Evolutionary conservation across 176 grass and related monocot genomes (phyloP).

Genomic region (Eragrostis nindensis): DNA sequence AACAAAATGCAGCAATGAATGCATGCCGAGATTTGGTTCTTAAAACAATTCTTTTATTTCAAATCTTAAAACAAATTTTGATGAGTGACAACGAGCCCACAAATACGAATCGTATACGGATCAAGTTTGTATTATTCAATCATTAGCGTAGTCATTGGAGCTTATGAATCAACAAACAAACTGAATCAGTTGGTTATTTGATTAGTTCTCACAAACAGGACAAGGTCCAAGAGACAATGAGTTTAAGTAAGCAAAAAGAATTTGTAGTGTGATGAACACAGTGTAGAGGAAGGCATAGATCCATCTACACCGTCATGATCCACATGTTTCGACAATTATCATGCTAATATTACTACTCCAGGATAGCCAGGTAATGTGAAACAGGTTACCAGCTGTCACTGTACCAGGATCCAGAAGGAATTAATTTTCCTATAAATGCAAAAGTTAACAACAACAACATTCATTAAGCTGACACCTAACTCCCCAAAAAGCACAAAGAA

Average conservation of each 20-base stretch:
- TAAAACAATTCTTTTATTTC: not conserved
- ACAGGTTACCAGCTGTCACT: not conserved
- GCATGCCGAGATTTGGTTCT: not conserved
- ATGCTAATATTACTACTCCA: not conserved
- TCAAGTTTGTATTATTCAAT: not conserved
- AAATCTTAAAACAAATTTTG: no score
- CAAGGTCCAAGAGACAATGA: not conserved
- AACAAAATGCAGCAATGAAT: not conserved
- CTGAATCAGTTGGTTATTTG: not conserved
- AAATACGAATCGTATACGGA: not conserved
- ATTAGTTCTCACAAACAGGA: not conserved
- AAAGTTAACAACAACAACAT: not conserved
- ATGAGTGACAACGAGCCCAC: not conserved
- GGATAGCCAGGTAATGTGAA: not conserved
- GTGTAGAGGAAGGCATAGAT: not conserved
- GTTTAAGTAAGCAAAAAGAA: not conserved
- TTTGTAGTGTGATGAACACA: not conserved
- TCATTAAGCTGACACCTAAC: not conserved
- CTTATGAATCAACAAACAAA: not conserved
- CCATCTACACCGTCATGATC: not conserved
- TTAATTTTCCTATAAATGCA: constrained; percentile 12
- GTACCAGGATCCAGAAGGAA: not conserved
- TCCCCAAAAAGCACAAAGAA: not conserved
- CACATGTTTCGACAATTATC: not conserved
- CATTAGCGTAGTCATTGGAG: not conserved